Conservation (phyloP, 352 stramenopile genomes). For the Elongisporangium prolatum region DNA sequence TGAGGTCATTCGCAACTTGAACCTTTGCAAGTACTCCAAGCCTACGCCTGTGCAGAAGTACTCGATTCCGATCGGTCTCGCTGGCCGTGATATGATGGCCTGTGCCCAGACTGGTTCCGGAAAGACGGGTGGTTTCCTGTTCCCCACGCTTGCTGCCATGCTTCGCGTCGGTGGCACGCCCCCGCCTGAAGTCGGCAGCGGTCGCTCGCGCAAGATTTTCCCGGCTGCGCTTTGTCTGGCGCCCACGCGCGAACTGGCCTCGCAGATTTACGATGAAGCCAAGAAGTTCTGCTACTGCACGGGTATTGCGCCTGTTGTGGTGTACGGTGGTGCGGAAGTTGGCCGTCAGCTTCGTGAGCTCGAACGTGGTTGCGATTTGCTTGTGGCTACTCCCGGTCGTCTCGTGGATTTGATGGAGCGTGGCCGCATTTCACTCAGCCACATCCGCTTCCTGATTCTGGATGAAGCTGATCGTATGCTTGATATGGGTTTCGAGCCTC, state of each 20-base stretch:
- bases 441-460: constrained; percentile 95
- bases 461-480: constrained; percentile 99
- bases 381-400: constrained; percentile 96
- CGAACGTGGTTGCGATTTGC: constrained; percentile 93
- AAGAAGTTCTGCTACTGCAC: constrained; percentile 97
- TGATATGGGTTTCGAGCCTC: constrained; percentile 99
- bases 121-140: constrained; percentile 96
- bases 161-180: constrained; percentile 77
- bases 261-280: constrained; percentile 95
- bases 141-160: constrained; percentile 96
- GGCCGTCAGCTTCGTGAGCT: constrained; percentile 82
- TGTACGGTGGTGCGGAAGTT: constrained; percentile 93
- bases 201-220: constrained; percentile 84
- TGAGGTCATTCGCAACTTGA: constrained; percentile 90
- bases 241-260: constrained; percentile 93
- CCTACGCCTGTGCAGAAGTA: constrained; percentile 99
- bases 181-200: constrained; percentile 36
- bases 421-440: constrained; percentile 86
- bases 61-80: constrained; percentile 95
- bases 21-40: constrained; percentile 93
- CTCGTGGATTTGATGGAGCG: constrained; percentile 97
- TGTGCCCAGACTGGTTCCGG: constrained; percentile 98
- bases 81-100: constrained; percentile 97
- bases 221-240: constrained; percentile 92
- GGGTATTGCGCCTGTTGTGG: constrained; percentile 91